A percentile compares a stretch with the other conserved stretches of the same genome.
Evolutionary conservation across 2,329 filamentous ascomycete species (phyloP).

Genomic region (Monilinia fructicola): DNA sequence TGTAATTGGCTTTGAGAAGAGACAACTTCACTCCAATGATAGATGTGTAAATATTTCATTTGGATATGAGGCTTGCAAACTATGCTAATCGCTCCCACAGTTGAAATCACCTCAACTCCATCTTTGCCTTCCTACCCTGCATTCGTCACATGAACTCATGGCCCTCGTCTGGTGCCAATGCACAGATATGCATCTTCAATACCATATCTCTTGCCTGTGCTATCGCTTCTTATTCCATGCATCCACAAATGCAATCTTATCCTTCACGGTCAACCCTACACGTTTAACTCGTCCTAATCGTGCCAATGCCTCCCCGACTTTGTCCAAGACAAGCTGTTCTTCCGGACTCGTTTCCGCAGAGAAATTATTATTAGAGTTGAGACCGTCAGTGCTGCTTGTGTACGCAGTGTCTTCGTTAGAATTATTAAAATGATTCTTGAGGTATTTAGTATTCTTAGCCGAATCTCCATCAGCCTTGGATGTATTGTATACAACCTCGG

Average conservation of each 20-base stretch:
- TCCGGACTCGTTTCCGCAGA: slow-evolving; percentile 42
- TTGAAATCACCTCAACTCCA: background rate
- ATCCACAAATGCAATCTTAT: slow-evolving; percentile 80
- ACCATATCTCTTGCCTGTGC: slow-evolving; percentile 6
- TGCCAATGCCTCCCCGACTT: slow-evolving; percentile 82
- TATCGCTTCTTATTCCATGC: slow-evolving; percentile 56
- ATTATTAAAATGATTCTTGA: slow-evolving; percentile 37
- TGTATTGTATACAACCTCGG: slow-evolving; percentile 65
- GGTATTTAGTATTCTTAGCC: slow-evolving; percentile 40
- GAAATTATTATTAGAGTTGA: slow-evolving; percentile 35
- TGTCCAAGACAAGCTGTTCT: slow-evolving; percentile 72
- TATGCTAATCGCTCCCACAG: slow-evolving; percentile 8
- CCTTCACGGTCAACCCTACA: slow-evolving; percentile 76
- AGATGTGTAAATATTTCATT: background rate
- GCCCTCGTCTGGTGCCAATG: background rate
- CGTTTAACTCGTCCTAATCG: slow-evolving; percentile 83
- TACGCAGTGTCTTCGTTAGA: slow-evolving; percentile 35
- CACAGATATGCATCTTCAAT: background rate
- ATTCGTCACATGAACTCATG: slow-evolving; percentile 1
- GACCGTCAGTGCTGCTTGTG: slow-evolving; percentile 39
- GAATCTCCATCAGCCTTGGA: slow-evolving; percentile 38
- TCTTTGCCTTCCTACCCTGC: background rate
- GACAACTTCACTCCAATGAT: background rate
- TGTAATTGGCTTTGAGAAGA: too few relatives aligned
- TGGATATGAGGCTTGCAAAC: background rate